phyloP scores from a whole-genome alignment of 129 eudicot genomes.

The Flaveria linearis region DNA sequence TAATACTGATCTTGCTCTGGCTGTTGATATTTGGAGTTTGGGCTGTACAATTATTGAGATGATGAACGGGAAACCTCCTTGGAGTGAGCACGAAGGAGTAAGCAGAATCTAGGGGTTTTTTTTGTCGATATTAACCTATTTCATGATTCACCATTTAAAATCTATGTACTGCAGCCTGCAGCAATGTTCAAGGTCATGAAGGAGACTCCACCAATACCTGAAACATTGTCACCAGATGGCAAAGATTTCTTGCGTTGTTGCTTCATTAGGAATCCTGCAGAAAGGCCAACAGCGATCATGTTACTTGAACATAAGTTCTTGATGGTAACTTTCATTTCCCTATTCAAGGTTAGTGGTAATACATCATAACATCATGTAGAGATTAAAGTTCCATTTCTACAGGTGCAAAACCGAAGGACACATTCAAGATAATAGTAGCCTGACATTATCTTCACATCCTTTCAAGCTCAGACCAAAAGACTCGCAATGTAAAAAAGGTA shows the following conservation, averaged over 20 bases:
- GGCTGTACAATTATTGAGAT: slow-evolving; percentile 94
- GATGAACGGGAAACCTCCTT: slow-evolving; percentile 93
- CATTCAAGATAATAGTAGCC: slow-evolving; percentile 16
- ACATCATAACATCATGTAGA: neutral
- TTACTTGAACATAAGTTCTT: slow-evolving; percentile 70
- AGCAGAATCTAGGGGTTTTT: slow-evolving; percentile 18
- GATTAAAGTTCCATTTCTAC: slow-evolving; percentile 6
- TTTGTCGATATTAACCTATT: neutral
- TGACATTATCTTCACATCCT: neutral
- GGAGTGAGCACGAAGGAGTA: slow-evolving; percentile 92
- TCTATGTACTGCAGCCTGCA: slow-evolving; percentile 54
- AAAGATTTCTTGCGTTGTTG: slow-evolving; percentile 70
- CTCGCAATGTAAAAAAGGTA: slow-evolving; percentile 11
- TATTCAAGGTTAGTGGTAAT: slow-evolving; percentile 16
- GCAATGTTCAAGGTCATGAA: slow-evolving; percentile 76
- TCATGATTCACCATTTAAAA: slow-evolving; percentile 3
- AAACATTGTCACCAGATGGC: slow-evolving; percentile 68
- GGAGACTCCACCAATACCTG: slow-evolving; percentile 77
- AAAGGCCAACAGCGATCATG: slow-evolving; percentile 68
- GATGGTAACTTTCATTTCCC: slow-evolving; percentile 31
- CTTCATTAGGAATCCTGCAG: slow-evolving; percentile 78
- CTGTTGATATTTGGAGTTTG: slow-evolving; percentile 96
- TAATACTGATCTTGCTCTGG: slow-evolving; percentile 63
- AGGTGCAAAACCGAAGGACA: slow-evolving; percentile 32
- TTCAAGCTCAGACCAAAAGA: slow-evolving; percentile 5